phyloP scores from a whole-genome alignment of 2,329 filamentous ascomycete species.

The Elsinoe ampelina region DNA sequence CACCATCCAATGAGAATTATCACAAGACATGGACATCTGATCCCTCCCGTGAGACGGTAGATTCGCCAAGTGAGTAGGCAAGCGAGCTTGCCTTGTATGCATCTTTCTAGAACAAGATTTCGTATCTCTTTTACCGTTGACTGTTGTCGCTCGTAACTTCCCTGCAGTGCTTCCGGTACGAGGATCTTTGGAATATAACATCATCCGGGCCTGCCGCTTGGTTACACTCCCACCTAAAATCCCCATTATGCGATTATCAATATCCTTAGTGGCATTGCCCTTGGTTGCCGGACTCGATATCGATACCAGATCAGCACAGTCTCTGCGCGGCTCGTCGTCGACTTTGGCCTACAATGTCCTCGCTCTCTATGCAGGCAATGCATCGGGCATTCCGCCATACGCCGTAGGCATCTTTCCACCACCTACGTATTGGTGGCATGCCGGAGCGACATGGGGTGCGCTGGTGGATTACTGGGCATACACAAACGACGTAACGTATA shows the following conservation, averaged over 20 bases:
- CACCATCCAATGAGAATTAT: neutral
- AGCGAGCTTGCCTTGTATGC: constrained; percentile 1
- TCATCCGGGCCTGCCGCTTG: neutral
- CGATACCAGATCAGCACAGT: neutral
- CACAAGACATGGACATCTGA: neutral
- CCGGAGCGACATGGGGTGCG: constrained; percentile 24
- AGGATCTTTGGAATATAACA: neutral
- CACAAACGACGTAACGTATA: constrained; percentile 36
- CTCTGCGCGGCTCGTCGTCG: neutral
- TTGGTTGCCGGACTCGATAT: neutral
- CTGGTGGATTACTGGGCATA: constrained; percentile 36
- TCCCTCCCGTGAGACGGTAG: neutral
- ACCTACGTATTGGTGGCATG: constrained; percentile 39
- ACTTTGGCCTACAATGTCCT: constrained; percentile 2
- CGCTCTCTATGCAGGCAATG: neutral
- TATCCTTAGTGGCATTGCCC: neutral
- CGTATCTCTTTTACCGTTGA: neutral
- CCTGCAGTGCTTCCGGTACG: neutral
- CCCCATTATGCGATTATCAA: neutral
- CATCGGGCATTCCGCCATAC: neutral
- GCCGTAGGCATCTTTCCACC: constrained; percentile 24
- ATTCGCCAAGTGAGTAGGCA: constrained; percentile 8
- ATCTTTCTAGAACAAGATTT: neutral
- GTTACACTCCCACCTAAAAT: too few relatives aligned
- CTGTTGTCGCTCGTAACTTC: constrained; percentile 3